A percentile compares a stretch with the other conserved stretches of the same genome.
Conservation (phyloP, 495 filamentous ascomycete genomes). For the Penicillium argentinense region DNA sequence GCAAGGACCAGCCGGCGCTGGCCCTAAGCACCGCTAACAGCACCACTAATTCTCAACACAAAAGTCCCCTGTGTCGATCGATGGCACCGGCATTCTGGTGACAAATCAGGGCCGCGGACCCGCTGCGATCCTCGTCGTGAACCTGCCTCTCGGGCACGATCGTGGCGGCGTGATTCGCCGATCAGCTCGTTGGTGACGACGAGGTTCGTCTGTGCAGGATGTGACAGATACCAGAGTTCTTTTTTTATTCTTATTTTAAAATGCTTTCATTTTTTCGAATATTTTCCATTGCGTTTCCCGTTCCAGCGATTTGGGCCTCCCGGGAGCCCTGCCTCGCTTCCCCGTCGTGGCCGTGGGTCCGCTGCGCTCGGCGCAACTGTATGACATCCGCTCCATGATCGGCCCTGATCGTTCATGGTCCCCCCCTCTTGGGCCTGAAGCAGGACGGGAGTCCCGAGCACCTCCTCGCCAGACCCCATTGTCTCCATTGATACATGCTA, state of each 20-base stretch:
- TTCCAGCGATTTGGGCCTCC: background rate
- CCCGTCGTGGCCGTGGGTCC: conserved; percentile 27
- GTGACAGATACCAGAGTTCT: conserved; percentile 37
- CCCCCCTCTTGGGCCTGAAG: conserved; percentile 22
- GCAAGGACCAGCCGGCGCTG: conserved; percentile 37
- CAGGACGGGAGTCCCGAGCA: conserved; percentile 3
- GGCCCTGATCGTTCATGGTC: conserved; percentile 26
- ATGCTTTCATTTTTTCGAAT: background rate
- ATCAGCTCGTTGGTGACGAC: conserved; percentile 19
- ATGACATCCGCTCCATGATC: conserved; percentile 37
- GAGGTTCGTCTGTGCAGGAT: conserved; percentile 32
- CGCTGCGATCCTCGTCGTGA: conserved; percentile 21
- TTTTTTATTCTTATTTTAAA: conserved; percentile 2
- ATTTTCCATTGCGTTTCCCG: conserved; percentile 9
- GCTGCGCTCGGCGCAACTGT: too few relatives aligned
- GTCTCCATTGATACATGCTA: conserved; percentile 9
- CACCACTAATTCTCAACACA: too few relatives aligned
- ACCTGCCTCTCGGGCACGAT: conserved; percentile 23
- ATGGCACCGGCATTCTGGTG: conserved; percentile 30
- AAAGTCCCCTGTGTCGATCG: conserved; percentile 39
- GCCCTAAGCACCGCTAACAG: conserved; percentile 10
- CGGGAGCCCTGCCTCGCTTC: conserved; percentile 24
- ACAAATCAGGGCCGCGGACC: conserved; percentile 41
- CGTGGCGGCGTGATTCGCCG: conserved; percentile 31
- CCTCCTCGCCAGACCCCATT: too few relatives aligned